Conservation (phyloP, 2,329 filamentous ascomycete species). For the Teratosphaeria viscida region DNA sequence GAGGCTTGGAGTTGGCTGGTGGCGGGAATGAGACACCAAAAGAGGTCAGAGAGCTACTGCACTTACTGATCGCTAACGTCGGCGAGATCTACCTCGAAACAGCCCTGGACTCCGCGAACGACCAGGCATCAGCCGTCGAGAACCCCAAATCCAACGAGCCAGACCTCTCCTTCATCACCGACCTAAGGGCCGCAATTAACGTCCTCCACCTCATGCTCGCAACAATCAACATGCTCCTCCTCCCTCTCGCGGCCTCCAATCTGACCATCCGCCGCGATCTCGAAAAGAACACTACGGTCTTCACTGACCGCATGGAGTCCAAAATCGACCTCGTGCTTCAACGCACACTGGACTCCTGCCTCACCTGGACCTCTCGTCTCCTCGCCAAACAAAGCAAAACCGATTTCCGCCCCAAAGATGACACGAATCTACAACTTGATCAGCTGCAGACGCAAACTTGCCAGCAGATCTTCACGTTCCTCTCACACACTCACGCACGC, state of each 20-base stretch:
- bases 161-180: conserved; percentile 72
- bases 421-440: conserved; percentile 57
- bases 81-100: conserved; percentile 68
- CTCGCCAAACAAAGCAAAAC: conserved; percentile 73
- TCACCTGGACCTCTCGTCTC: conserved; percentile 65
- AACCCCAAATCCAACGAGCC: conserved; percentile 65
- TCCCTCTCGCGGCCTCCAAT: conserved; percentile 80
- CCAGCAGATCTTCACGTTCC: conserved; percentile 67
- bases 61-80: conserved; percentile 76
- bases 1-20: conserved; percentile 81
- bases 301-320: conserved; percentile 69
- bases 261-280: conserved; percentile 83
- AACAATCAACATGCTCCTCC: conserved; percentile 80
- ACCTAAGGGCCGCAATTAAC: conserved; percentile 69
- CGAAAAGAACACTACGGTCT: conserved; percentile 67
- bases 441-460: conserved; percentile 77
- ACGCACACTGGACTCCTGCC: conserved; percentile 58
- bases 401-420: conserved; percentile 81
- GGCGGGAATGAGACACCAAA: conserved; percentile 75
- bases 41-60: conserved; percentile 77
- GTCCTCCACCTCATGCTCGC: conserved; percentile 90
- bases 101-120: conserved; percentile 57
- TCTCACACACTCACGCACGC: conserved; percentile 52
- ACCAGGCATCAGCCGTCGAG: conserved; percentile 67
- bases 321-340: conserved; percentile 67